Conservation (phyloP, 73 alveolate genomes). For the Symbiodinium natans region DNA sequence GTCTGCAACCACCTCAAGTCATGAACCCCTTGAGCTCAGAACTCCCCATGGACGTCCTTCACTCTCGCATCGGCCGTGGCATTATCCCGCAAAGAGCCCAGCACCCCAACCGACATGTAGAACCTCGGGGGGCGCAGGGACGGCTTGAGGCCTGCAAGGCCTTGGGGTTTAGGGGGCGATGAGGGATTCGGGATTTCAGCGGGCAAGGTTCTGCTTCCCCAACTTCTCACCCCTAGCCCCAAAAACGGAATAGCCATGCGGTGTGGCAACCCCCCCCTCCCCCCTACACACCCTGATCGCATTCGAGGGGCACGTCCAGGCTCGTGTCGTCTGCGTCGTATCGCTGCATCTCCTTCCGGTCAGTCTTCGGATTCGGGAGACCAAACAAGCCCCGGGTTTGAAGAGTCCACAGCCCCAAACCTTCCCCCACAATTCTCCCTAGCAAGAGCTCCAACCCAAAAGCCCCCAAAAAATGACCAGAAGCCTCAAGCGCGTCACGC, state of each 20-base stretch:
- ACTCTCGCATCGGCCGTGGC: conserved; percentile 19
- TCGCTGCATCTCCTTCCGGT: conserved; percentile 12
- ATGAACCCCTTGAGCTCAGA: too few relatives aligned
- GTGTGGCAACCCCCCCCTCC: too few relatives aligned
- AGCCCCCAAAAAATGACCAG: neutral
- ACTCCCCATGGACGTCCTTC: neutral
- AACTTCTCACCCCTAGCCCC: neutral
- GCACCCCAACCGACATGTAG: conserved; percentile 42
- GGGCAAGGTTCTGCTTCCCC: neutral
- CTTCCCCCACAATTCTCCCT: too few relatives aligned
- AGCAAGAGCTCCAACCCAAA: too few relatives aligned
- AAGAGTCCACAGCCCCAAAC: too few relatives aligned
- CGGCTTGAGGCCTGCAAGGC: neutral
- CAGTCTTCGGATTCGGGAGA: neutral
- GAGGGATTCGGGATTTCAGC: neutral
- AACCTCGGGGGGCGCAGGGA: neutral
- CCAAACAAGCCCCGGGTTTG: too few relatives aligned
- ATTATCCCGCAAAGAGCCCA: conserved; percentile 25
- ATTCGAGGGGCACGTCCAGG: conserved; percentile 10
- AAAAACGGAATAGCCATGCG: neutral
- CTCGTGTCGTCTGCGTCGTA: neutral
- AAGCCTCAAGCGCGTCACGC: neutral
- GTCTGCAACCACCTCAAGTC: too few relatives aligned
- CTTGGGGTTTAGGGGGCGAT: neutral
- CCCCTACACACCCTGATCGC: too few relatives aligned